Evolutionary conservation across 1,284 basidiomycete species (phyloP).

Genomic region (Ustilago tritici): DNA sequence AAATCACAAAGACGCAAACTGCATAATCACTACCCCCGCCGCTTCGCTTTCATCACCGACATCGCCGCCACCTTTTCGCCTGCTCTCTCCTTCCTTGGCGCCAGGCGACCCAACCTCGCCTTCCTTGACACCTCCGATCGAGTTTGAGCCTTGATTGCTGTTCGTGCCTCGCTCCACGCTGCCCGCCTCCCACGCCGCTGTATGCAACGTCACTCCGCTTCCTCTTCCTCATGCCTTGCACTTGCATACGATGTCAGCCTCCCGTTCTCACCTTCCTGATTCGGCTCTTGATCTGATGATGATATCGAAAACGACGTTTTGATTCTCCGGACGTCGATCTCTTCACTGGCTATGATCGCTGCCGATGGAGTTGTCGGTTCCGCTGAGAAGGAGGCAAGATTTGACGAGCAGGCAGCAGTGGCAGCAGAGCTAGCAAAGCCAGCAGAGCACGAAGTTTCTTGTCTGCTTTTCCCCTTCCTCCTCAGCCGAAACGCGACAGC

Average conservation of each 20-base stretch:
- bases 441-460: neutral
- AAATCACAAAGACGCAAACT: slow-evolving; percentile 6
- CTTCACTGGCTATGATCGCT: neutral
- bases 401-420: neutral
- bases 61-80: neutral
- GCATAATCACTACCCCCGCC: neutral
- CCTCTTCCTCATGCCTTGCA: neutral
- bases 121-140: neutral
- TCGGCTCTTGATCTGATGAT: neutral
- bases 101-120: neutral
- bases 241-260: slow-evolving; percentile 7
- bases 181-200: neutral
- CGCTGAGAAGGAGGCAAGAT: neutral
- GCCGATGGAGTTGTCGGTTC: neutral
- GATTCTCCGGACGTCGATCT: slow-evolving; percentile 1
- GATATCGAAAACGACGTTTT: neutral
- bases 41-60: neutral
- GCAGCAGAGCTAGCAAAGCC: neutral
- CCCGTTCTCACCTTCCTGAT: neutral
- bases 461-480: neutral
- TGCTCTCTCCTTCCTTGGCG: neutral
- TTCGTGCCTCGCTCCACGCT: neutral
- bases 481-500: neutral
- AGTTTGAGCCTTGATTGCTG: neutral
- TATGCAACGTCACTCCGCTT: slow-evolving; percentile 5